phyloP scores from a whole-genome alignment of 1,139 yeast genomes.

The Kurtzmaniella quercitrusa region DNA sequence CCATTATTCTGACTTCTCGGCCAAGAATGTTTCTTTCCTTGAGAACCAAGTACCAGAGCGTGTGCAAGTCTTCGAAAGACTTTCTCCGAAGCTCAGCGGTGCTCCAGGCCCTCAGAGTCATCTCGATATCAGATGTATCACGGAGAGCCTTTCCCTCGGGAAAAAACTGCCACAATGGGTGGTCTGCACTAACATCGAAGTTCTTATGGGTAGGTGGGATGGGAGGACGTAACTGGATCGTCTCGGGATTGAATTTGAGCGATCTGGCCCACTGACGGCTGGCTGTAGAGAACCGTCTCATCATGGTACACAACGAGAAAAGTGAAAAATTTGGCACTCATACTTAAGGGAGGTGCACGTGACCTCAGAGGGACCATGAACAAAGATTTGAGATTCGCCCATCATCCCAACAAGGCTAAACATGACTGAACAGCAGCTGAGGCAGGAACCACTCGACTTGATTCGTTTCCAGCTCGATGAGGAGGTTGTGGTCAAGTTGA shows the following conservation, averaged over 20 bases:
- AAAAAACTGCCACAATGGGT: constrained; percentile 95
- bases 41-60: constrained; percentile 82
- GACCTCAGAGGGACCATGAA: background rate
- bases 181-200: constrained; percentile 73
- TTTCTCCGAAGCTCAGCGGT: constrained; percentile 86
- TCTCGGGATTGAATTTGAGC: constrained; percentile 23
- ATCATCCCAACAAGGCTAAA: background rate
- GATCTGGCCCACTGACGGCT: constrained; percentile 22
- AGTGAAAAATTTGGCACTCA: background rate
- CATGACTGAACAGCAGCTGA: constrained; percentile 37
- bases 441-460: constrained; percentile 73
- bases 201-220: constrained; percentile 77
- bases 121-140: constrained; percentile 50
- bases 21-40: constrained; percentile 78
- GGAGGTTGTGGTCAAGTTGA: constrained; percentile 76
- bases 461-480: constrained; percentile 87
- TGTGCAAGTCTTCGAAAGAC: constrained; percentile 86
- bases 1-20: constrained; percentile 60
- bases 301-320: background rate
- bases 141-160: constrained; percentile 59
- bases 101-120: constrained; percentile 75
- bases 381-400: background rate
- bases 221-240: constrained; percentile 66
- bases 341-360: background rate
- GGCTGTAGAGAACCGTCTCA: constrained; percentile 6